phyloP scores from a whole-genome alignment of 1,284 basidiomycete species.

The Trichosporon inkin region DNA sequence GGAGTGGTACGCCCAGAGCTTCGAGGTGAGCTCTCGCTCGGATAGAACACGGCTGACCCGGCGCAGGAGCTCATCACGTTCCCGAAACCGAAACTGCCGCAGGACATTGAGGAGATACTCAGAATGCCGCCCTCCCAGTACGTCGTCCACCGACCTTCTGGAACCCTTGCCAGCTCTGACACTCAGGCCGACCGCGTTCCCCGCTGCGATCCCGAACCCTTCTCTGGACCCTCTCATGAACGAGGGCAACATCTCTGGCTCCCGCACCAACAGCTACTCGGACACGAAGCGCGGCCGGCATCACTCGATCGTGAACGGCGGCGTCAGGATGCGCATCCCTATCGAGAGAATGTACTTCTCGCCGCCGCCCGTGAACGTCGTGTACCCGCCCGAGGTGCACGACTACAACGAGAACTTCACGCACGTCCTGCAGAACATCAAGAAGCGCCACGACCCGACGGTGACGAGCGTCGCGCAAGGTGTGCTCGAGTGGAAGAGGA shows the following conservation, averaged over 20 bases:
- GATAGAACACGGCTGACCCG: conserved; percentile 12
- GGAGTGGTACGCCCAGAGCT: conserved; percentile 98
- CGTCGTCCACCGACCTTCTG: no score
- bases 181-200: conserved; percentile 29
- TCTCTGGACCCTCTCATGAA: conserved; percentile 48
- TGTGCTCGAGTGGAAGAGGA: conserved; percentile 60
- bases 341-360: conserved; percentile 74
- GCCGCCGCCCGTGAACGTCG: conserved; percentile 59
- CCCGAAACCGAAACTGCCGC: conserved; percentile 66
- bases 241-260: conserved; percentile 30
- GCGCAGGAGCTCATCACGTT: conserved; percentile 81
- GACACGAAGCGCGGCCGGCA: conserved; percentile 22
- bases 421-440: conserved; percentile 79
- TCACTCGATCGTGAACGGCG: conserved; percentile 22
- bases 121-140: conserved; percentile 54
- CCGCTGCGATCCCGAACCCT: conserved; percentile 47
- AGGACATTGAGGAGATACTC: conserved; percentile 65
- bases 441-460: conserved; percentile 92
- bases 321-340: conserved; percentile 39
- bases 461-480: conserved; percentile 95
- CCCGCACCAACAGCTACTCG: conserved; percentile 17
- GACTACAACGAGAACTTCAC: conserved; percentile 95
- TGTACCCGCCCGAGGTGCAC: conserved; percentile 87
- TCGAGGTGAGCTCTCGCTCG: conserved; percentile 64
- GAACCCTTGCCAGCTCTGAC: conserved; percentile 14